Conservation (phyloP, 2,329 filamentous ascomycete genomes). For the Leptographium galeiforme region DNA sequence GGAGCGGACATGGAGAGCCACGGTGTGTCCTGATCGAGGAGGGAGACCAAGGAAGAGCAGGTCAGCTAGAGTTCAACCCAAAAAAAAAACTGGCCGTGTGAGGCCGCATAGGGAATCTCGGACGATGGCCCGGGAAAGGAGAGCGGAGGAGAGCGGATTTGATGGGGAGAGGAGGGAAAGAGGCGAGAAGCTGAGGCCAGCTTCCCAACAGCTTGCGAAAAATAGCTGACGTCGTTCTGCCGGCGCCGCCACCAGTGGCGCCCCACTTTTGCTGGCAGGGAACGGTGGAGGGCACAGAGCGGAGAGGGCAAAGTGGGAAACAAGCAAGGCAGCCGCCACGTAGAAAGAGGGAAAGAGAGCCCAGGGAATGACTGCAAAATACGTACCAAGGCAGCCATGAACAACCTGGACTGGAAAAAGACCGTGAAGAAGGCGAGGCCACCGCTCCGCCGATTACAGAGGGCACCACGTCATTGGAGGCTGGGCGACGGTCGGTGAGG, state of each 20-base stretch:
- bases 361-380: background rate
- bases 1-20: conserved; percentile 41
- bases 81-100: background rate
- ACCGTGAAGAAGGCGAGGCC: background rate
- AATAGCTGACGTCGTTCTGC: background rate
- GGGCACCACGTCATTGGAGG: background rate
- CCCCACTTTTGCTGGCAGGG: too few species aligned
- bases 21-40: conserved; percentile 26
- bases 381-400: conserved; percentile 6
- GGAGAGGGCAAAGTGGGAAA: background rate
- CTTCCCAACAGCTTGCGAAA: background rate
- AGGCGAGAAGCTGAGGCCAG: background rate
- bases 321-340: background rate
- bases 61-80: background rate
- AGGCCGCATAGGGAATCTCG: background rate
- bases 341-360: background rate
- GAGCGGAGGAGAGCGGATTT: too few species aligned
- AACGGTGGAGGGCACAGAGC: too few species aligned
- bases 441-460: background rate
- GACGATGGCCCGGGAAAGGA: too few species aligned
- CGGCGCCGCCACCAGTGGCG: background rate
- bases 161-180: background rate
- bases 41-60: background rate
- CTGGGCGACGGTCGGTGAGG: background rate
- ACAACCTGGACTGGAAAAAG: background rate